These are phyloP conservation scores for Pleurotus tuoliensis DNA, from an alignment of 768 basidiomycete genomes.

Conservation along the genomic window DNA sequence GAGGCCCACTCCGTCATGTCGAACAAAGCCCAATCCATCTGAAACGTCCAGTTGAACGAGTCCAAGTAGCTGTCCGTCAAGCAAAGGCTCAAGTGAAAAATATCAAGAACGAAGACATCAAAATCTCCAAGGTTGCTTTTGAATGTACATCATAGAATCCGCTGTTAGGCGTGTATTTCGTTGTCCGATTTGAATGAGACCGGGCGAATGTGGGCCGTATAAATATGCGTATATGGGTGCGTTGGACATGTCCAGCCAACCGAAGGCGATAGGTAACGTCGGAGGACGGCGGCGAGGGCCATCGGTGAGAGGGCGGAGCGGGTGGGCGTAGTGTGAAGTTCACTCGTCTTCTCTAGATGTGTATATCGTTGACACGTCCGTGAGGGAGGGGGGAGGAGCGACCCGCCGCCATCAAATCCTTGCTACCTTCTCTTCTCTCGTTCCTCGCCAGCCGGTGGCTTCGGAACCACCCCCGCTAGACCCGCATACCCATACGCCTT, in stretches of 20 bases:
- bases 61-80: neutral
- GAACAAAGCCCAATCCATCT: neutral
- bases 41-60: neutral
- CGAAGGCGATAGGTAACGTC: neutral
- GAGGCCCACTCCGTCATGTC: neutral
- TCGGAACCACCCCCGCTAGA: slow-evolving; percentile 67
- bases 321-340: too few relatives aligned
- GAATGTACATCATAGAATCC: neutral
- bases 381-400: neutral
- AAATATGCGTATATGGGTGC: neutral
- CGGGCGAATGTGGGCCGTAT: neutral
- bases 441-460: slow-evolving; percentile 43
- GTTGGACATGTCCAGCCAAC: neutral
- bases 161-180: neutral
- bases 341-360: neutral
- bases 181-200: neutral
- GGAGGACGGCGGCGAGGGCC: too few relatives aligned
- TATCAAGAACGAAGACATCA: neutral
- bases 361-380: neutral
- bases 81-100: neutral
- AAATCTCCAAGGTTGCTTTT: neutral
- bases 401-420: neutral
- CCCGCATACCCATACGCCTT: slow-evolving; percentile 72
- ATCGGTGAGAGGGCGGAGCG: too few relatives aligned
- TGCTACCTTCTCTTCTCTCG: slow-evolving; percentile 8